Evolutionary conservation across 2,329 filamentous ascomycete genomes (phyloP).

Genomic region (Trichoderma aggressivum): DNA sequence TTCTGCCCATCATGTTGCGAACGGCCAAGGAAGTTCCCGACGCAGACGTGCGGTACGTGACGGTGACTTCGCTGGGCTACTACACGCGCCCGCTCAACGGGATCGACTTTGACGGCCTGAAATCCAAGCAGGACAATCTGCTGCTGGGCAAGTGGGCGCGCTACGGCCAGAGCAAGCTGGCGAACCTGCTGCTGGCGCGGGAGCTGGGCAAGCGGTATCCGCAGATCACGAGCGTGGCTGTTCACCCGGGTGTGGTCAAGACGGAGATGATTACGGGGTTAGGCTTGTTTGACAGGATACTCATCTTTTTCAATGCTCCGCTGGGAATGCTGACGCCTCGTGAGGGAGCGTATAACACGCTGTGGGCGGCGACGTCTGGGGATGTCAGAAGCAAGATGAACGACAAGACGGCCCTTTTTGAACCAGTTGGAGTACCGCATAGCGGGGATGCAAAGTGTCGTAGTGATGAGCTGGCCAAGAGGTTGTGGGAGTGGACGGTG

Average conservation of each 20-base stretch:
- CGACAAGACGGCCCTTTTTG: slow-evolving; percentile 34
- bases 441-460: slow-evolving; percentile 23
- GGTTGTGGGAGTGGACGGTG: slow-evolving; percentile 37
- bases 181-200: slow-evolving; percentile 30
- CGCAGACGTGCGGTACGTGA: slow-evolving; percentile 27
- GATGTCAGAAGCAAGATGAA: slow-evolving; percentile 22
- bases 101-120: slow-evolving; percentile 31
- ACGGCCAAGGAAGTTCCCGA: slow-evolving; percentile 24
- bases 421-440: slow-evolving; percentile 28
- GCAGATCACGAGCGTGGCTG: slow-evolving; percentile 25
- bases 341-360: slow-evolving; percentile 2
- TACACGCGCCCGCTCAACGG: slow-evolving; percentile 26
- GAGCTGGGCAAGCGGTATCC: slow-evolving; percentile 28
- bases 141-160: slow-evolving; percentile 24
- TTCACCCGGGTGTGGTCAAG: slow-evolving; percentile 30
- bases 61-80: slow-evolving; percentile 30
- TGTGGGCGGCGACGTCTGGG: slow-evolving; percentile 13
- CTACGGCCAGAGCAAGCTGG: slow-evolving; percentile 34
- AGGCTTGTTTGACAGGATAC: background rate
- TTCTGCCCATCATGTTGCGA: slow-evolving; percentile 31
- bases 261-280: slow-evolving; percentile 27
- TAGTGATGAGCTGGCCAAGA: slow-evolving; percentile 29
- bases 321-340: slow-evolving; percentile 21
- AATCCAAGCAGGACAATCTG: slow-evolving; percentile 22
- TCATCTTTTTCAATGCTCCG: background rate